Conservation (phyloP, 768 basidiomycete genomes). For the Harrya chromipes region DNA sequence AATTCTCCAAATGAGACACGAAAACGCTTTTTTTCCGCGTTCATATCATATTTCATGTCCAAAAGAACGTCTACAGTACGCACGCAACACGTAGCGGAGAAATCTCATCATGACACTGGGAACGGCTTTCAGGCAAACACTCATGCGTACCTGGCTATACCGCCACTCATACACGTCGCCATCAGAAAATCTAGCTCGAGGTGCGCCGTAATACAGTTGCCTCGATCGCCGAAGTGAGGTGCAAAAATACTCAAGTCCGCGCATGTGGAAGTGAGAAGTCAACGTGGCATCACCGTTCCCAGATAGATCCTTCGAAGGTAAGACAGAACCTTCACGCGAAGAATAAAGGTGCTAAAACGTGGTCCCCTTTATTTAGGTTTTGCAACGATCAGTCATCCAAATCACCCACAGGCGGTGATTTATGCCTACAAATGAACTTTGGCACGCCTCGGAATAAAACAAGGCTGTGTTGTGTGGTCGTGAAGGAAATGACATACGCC, state of each 20-base stretch:
- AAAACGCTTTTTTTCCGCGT: neutral
- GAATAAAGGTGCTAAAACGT: too few species aligned
- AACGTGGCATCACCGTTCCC: neutral
- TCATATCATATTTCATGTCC: neutral
- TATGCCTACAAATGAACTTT: too few species aligned
- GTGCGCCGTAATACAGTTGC: neutral
- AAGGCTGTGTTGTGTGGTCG: too few species aligned
- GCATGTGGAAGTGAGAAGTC: neutral
- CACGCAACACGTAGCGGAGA: neutral
- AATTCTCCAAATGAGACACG: neutral
- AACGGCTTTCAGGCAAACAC: neutral
- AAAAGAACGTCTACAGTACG: neutral
- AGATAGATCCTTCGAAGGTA: neutral
- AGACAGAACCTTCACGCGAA: neutral
- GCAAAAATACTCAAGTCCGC: neutral
- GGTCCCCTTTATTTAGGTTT: too few species aligned
- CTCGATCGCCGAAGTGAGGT: neutral
- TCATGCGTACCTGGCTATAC: too few species aligned
- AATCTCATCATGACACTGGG: neutral
- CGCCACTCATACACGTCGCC: neutral
- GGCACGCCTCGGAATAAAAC: too few species aligned
- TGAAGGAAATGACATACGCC: too few species aligned
- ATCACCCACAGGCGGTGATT: too few species aligned
- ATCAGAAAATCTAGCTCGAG: neutral
- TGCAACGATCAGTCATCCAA: too few species aligned